phyloP scores from a whole-genome alignment of 495 filamentous ascomycete genomes.

The Bryoglossum gracile region DNA sequence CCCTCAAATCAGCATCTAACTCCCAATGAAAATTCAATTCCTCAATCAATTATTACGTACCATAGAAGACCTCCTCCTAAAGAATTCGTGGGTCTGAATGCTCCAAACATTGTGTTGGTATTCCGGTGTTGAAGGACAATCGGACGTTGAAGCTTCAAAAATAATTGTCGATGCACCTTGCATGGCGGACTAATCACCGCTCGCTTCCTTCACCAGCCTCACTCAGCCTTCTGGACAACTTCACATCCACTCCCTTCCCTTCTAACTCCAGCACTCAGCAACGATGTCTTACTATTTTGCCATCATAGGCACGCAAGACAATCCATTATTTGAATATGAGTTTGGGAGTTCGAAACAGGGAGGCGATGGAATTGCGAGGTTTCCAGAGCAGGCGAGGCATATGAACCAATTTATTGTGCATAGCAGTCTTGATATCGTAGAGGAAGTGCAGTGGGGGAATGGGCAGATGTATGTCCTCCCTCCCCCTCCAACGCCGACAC shows the following conservation, averaged over 20 bases:
- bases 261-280: not conserved
- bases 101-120: constrained; percentile 56
- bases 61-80: constrained; percentile 78
- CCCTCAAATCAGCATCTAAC: too few species aligned
- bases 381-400: constrained; percentile 75
- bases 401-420: constrained; percentile 98
- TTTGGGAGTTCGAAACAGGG: constrained; percentile 93
- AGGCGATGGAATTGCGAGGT: constrained; percentile 84
- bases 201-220: too few species aligned
- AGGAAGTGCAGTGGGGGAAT: constrained; percentile 87
- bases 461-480: constrained; percentile 57
- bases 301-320: constrained; percentile 88
- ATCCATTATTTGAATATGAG: constrained; percentile 89
- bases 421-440: constrained; percentile 83
- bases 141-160: constrained; percentile 9
- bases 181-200: constrained; percentile 19
- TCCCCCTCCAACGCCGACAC: not conserved
- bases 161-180: constrained; percentile 10
- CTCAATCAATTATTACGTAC: too few species aligned
- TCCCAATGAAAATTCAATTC: too few species aligned
- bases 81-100: constrained; percentile 70
- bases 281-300: constrained; percentile 95
- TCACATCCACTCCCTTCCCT: too few species aligned
- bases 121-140: not conserved
- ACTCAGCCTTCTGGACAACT: constrained; percentile 1